Base-by-base conservation (phyloP, 2,329 filamentous ascomycete species). In the Verticillium longisporum region DNA sequence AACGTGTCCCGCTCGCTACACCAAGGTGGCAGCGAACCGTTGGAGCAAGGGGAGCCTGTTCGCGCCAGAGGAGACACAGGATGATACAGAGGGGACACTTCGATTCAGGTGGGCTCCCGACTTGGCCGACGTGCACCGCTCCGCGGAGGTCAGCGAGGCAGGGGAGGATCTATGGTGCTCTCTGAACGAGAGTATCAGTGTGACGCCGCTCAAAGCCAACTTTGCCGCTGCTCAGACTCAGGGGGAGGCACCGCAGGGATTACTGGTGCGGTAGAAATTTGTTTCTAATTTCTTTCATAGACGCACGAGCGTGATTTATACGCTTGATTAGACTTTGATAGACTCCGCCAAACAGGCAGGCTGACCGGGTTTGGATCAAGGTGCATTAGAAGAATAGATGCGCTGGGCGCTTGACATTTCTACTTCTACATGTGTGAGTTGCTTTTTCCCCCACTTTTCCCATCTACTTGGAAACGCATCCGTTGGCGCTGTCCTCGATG, bases 21-120 rank as follows among this genome's bases (percentile, higher is more conserved):
- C 88, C 2, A 74, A 83, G 64, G 86, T 90, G 79, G 75, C 91
- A 62, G 84, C 89, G 70, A 91, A 91, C 68, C 77, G 80, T 58
- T 91, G 88, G 88, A 76, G 75, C 15, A 78, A 79, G 13, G 86
- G 64, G 3, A 63, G 86, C 5, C 37, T 66, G 15, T 66, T 65
- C 56, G 61, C 56, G 50, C 57, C 59, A 36, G 64, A 58, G 53
- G 60, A 64, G 59, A 15, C n/a, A 11, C 45, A 53, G 45, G 45
- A 53, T 2, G 60, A 63, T 4, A 13, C 56, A 6, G 37, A 18
- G 37, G 57, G 61, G n/a, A 57, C 58, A 21, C 59, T 61, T 13
- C 63, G 55, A 56, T 65, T 64, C 41, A 58, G 54, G 4, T 64
- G 64, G 63, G 60, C 63, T n/a, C 64, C 64, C 26, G 61, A 63